These are phyloP conservation scores for Hydrangea macrophylla DNA, from an alignment of 148 eudicot genomes.

Conservation along the genomic window DNA sequence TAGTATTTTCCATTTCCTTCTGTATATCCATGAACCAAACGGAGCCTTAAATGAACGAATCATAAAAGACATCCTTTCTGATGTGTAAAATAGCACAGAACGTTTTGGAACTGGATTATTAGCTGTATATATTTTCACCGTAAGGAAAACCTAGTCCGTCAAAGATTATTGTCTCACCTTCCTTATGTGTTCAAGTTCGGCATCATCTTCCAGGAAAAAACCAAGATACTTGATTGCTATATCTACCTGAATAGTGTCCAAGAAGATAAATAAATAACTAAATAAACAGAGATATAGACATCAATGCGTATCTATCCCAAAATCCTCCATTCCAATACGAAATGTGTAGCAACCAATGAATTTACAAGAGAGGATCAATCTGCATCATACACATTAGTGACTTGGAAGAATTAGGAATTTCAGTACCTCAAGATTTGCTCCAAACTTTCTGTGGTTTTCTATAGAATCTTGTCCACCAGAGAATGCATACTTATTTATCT, in stretches of 20 bases:
- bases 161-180: slow-evolving; percentile 42
- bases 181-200: slow-evolving; percentile 73
- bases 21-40: no score
- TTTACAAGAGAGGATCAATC: not conserved
- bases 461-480: slow-evolving; percentile 97
- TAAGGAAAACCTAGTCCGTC: not conserved
- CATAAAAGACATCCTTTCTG: not conserved
- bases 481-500: slow-evolving; percentile 89
- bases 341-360: not conserved
- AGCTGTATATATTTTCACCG: not conserved
- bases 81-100: not conserved
- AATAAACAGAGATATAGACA: not conserved
- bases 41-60: not conserved
- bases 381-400: not conserved
- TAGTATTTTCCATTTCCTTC: no score
- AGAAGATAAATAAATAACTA: not conserved
- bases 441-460: slow-evolving; percentile 81
- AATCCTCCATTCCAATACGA: not conserved
- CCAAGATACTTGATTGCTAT: slow-evolving; percentile 93
- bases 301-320: not conserved
- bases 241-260: slow-evolving; percentile 61
- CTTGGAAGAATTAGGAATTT: not conserved
- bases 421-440: slow-evolving; percentile 91
- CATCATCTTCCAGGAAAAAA: slow-evolving; percentile 97
- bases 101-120: not conserved